Percentiles rank a stretch among this genome's conserved stretches.
Evolutionary conservation across 305 asterid genomes (phyloP).

Genomic region (Caryopteris hybrid): DNA sequence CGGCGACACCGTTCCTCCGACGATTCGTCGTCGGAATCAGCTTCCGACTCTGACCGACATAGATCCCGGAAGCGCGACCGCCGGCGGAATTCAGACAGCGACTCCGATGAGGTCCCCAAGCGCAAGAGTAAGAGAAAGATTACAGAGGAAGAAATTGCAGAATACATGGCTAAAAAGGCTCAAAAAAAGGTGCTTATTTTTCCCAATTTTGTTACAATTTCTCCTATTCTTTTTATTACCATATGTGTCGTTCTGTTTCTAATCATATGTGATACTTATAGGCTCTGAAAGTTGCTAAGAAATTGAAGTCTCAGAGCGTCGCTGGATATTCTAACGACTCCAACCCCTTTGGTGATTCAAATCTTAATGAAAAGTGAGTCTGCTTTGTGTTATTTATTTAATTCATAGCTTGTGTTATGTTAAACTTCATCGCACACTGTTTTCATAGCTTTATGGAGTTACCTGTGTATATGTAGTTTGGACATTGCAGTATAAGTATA

Average conservation of each 20-base stretch:
- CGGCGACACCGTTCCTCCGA: background rate
- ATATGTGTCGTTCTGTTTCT: background rate
- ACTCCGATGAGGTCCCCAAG: slow-evolving; percentile 25
- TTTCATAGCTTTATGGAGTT: background rate
- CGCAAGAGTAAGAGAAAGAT: slow-evolving; percentile 38
- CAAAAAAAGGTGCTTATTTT: slow-evolving; percentile 49
- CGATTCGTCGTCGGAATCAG: slow-evolving; percentile 24
- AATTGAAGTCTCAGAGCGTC: slow-evolving; percentile 52
- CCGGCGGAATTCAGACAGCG: slow-evolving; percentile 21
- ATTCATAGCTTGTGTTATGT: background rate
- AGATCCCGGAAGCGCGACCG: slow-evolving; percentile 18
- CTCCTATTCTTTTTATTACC: background rate
- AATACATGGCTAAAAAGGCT: slow-evolving; percentile 68
- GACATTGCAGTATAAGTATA: background rate
- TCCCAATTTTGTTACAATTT: background rate
- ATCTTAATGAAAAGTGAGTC: slow-evolving; percentile 62
- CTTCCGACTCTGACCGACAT: slow-evolving; percentile 26
- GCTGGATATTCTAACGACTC: slow-evolving; percentile 83
- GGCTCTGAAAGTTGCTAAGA: slow-evolving; percentile 73
- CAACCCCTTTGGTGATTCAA: slow-evolving; percentile 88
- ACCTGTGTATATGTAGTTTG: background rate
- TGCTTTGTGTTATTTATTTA: background rate
- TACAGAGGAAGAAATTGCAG: slow-evolving; percentile 45
- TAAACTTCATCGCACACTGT: background rate
- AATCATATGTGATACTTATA: slow-evolving; percentile 9